Conservation (phyloP, 495 filamentous ascomycete genomes). For the Penicillium cinerascens region DNA sequence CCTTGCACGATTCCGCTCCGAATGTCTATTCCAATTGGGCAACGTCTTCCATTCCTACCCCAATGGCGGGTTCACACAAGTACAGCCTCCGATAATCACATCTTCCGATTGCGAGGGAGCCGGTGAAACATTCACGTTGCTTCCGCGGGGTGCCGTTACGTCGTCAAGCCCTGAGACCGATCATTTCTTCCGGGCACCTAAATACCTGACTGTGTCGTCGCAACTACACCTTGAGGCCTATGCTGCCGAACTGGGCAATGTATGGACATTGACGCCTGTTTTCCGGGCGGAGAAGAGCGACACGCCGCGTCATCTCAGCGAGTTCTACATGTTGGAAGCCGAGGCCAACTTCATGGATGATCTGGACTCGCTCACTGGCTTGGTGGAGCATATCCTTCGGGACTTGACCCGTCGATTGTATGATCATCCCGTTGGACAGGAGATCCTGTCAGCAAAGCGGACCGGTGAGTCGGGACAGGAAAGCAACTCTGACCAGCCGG, state of each 20-base stretch:
- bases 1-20: conserved; percentile 80
- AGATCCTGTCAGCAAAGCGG: conserved; percentile 52
- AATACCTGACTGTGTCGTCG: conserved; percentile 92
- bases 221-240: conserved; percentile 94
- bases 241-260: conserved; percentile 79
- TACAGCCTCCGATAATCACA: conserved; percentile 89
- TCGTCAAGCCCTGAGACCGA: conserved; percentile 31
- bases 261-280: conserved; percentile 91
- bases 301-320: conserved; percentile 88
- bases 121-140: conserved; percentile 86
- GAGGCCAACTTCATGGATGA: conserved; percentile 76
- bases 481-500: conserved; percentile 26
- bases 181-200: conserved; percentile 79
- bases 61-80: conserved; percentile 69
- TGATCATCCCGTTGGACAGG: conserved; percentile 55
- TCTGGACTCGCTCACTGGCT: conserved; percentile 65
- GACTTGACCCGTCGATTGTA: conserved; percentile 54
- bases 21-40: conserved; percentile 73
- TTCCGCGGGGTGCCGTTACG: conserved; percentile 35
- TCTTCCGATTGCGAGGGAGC: conserved; percentile 98
- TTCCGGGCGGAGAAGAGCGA: conserved; percentile 95
- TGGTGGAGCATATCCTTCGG: conserved; percentile 75
- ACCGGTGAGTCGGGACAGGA: conserved; percentile 35
- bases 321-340: conserved; percentile 98
- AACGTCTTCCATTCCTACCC: conserved; percentile 61